Evolutionary conservation across 768 basidiomycete genomes (phyloP).

Genomic region (Trametes cinnabarina): DNA sequence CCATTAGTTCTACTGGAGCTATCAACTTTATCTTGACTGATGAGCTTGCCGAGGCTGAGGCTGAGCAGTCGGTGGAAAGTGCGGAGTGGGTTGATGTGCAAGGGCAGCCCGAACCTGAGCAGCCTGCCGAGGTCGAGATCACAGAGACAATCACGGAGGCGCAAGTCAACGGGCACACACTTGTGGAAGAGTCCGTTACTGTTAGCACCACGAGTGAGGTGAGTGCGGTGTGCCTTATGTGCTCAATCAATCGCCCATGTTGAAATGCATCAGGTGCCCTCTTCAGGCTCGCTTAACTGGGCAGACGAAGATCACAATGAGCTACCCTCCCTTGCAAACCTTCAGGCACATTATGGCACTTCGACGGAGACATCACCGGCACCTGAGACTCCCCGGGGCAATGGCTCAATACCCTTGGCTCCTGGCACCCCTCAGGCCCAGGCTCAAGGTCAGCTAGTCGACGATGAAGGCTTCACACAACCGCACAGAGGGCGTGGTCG

Average conservation of each 20-base stretch:
- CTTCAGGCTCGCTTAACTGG: constrained; percentile 63
- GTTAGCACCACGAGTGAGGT: constrained; percentile 26
- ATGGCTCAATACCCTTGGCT: constrained; percentile 29
- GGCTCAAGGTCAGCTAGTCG: constrained; percentile 31
- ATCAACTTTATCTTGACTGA: constrained; percentile 84
- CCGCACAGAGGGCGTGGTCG: constrained; percentile 36
- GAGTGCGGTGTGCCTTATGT: neutral
- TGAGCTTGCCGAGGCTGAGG: constrained; percentile 51
- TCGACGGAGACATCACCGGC: constrained; percentile 71
- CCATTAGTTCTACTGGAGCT: constrained; percentile 44
- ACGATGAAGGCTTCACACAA: constrained; percentile 63
- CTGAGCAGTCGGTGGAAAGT: constrained; percentile 1
- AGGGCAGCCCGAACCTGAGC: constrained; percentile 25
- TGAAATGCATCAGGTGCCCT: constrained; percentile 8
- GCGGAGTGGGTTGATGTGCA: constrained; percentile 45
- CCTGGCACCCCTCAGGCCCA: constrained; percentile 25
- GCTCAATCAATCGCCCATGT: neutral
- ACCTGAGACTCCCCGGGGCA: constrained; percentile 34
- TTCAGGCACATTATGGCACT: constrained; percentile 75
- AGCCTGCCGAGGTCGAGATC: constrained; percentile 21
- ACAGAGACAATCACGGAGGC: constrained; percentile 21
- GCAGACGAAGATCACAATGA: constrained; percentile 78
- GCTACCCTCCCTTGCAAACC: constrained; percentile 71
- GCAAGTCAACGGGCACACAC: constrained; percentile 23
- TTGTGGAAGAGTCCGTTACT: constrained; percentile 26